phyloP scores from a whole-genome alignment of 2,329 filamentous ascomycete species.

The Ophiostoma sp. region DNA sequence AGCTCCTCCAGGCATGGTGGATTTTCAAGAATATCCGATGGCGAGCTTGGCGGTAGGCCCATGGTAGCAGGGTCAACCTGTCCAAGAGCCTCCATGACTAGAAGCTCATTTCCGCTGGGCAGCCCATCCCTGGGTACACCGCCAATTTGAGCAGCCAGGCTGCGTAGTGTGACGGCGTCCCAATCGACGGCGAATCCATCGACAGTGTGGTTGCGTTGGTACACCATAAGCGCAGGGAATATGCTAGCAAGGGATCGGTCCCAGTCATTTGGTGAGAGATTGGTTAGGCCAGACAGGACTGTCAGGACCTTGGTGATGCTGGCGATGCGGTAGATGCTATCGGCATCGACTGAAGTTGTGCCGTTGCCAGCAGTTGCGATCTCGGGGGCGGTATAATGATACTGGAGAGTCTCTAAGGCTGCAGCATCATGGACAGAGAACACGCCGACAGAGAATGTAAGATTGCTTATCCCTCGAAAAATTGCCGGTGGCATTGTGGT shows the following conservation, averaged over 20 bases:
- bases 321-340: conserved; percentile 37
- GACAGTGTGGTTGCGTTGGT: neutral
- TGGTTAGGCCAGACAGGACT: conserved; percentile 28
- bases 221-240: neutral
- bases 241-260: neutral
- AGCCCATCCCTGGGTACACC: neutral
- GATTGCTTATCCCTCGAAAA: neutral
- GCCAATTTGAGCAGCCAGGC: neutral
- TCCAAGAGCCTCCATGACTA: neutral
- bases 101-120: neutral
- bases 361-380: conserved; percentile 30
- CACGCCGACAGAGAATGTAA: neutral
- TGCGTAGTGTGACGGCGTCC: neutral
- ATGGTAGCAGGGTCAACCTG: neutral
- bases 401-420: conserved; percentile 27
- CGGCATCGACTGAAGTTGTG: conserved; percentile 30
- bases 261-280: neutral
- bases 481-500: neutral
- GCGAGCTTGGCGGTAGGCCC: neutral
- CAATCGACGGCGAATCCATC: neutral
- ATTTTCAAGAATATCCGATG: neutral
- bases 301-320: conserved; percentile 38
- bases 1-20: neutral
- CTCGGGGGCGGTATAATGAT: conserved; percentile 39
- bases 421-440: neutral